A percentile compares a stretch with the other conserved stretches of the same genome.
Evolutionary conservation across 1,284 basidiomycete genomes (phyloP).

Genomic region (Xerocomus amazonicus): DNA sequence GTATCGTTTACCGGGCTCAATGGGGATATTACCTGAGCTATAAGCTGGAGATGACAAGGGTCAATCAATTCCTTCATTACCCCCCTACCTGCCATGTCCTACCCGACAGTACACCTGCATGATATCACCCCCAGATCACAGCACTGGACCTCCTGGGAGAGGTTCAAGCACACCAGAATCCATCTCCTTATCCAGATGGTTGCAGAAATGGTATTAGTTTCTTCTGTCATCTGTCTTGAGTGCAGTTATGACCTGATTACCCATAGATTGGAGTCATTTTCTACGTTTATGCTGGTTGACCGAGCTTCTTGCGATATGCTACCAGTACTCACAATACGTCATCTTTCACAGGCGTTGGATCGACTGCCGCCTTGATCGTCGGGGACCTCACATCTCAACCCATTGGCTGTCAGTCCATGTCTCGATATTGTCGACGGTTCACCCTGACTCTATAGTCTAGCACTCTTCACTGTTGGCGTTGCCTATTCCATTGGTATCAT

Average conservation of each 20-base stretch:
- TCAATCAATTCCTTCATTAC: no score
- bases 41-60: conserved; percentile 9
- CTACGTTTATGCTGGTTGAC: conserved; percentile 53
- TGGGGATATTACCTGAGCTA: neutral
- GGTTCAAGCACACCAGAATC: conserved; percentile 43
- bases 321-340: neutral
- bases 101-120: conserved; percentile 35
- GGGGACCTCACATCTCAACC: conserved; percentile 45
- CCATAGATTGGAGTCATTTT: conserved; percentile 43
- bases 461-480: conserved; percentile 57
- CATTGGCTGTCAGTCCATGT: conserved; percentile 47
- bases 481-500: conserved; percentile 63
- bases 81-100: conserved; percentile 17
- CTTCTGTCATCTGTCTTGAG: conserved; percentile 2
- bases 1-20: neutral
- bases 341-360: conserved; percentile 48
- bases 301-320: neutral
- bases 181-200: conserved; percentile 56
- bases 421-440: neutral
- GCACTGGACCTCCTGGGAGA: conserved; percentile 51
- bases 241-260: conserved; percentile 26
- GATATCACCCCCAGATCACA: conserved; percentile 41
- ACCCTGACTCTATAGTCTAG: conserved; percentile 34
- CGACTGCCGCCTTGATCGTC: conserved; percentile 52
- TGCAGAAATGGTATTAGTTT: conserved; percentile 52